phyloP scores from a whole-genome alignment of 768 basidiomycete species.

The Tephrocybe rancida region DNA sequence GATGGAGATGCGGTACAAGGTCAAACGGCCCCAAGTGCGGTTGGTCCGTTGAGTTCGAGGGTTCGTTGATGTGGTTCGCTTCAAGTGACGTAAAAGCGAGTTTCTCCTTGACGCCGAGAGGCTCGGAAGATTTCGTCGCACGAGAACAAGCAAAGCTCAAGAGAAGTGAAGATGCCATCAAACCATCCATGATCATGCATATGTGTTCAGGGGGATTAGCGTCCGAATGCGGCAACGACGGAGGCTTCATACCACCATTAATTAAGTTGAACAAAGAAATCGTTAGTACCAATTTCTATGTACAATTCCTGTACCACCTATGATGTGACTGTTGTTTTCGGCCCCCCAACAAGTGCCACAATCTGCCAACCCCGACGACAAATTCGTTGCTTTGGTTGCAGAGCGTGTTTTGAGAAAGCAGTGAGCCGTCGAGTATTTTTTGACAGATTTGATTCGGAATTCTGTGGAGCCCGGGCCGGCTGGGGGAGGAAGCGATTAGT shows the following conservation, averaged over 20 bases:
- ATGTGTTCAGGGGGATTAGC: slow-evolving; percentile 19
- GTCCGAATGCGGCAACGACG: slow-evolving; percentile 13
- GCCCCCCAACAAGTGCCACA: background rate
- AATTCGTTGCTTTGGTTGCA: slow-evolving; percentile 1
- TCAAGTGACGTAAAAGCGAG: slow-evolving; percentile 19
- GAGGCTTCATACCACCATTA: background rate
- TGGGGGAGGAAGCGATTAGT: slow-evolving; percentile 5
- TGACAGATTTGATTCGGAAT: slow-evolving; percentile 14
- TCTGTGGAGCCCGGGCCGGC: slow-evolving; percentile 13
- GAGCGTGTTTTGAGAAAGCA: background rate
- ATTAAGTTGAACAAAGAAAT: too few species aligned
- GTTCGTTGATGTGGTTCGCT: slow-evolving; percentile 10
- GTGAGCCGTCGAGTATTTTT: background rate
- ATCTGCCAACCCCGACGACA: background rate
- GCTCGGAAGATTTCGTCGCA: slow-evolving; percentile 18
- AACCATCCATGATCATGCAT: background rate
- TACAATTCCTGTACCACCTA: background rate
- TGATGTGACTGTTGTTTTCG: background rate
- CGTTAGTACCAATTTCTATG: background rate
- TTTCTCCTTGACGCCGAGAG: slow-evolving; percentile 12
- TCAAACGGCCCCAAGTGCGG: slow-evolving; percentile 13
- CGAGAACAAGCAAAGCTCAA: background rate
- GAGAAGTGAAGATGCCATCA: slow-evolving; percentile 9
- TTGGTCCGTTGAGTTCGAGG: background rate
- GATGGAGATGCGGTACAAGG: slow-evolving; percentile 19